phyloP scores from a whole-genome alignment of 2,329 filamentous ascomycete species.

The Talaromyces islandicus region DNA sequence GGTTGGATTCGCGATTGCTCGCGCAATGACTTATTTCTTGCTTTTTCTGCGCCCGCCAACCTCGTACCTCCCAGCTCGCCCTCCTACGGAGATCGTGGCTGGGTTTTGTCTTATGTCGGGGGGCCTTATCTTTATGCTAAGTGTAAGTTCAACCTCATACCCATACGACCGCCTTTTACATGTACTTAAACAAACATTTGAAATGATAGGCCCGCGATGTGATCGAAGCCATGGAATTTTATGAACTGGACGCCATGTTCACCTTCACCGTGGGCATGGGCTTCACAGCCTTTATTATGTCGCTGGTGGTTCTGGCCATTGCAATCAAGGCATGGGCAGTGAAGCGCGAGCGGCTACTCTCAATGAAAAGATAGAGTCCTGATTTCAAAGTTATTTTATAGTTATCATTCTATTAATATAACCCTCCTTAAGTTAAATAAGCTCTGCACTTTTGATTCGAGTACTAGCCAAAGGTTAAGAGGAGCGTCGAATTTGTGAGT shows the following conservation, averaged over 20 bases:
- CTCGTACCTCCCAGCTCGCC: conserved; percentile 73
- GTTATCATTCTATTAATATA: no score
- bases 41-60: conserved; percentile 69
- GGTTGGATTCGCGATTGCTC: conserved; percentile 70
- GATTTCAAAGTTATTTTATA: no score
- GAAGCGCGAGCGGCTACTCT: conserved; percentile 16
- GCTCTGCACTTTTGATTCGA: no score
- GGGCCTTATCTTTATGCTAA: conserved; percentile 88
- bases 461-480: no score
- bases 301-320: conserved; percentile 71
- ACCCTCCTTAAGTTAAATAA: no score
- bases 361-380: no score
- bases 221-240: conserved; percentile 67
- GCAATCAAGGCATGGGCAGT: conserved; percentile 84
- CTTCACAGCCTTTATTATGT: conserved; percentile 74
- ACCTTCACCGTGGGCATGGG: conserved; percentile 86
- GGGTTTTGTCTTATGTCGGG: conserved; percentile 83
- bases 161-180: not conserved
- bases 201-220: conserved; percentile 76
- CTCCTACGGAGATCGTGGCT: conserved; percentile 82
- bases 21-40: conserved; percentile 72
- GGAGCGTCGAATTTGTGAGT: no score
- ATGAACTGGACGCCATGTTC: conserved; percentile 84
- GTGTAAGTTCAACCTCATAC: conserved; percentile 52
- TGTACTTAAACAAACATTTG: no score